Evolutionary conservation across 306 rosid species (phyloP).

Genomic region (Betula pendula): DNA sequence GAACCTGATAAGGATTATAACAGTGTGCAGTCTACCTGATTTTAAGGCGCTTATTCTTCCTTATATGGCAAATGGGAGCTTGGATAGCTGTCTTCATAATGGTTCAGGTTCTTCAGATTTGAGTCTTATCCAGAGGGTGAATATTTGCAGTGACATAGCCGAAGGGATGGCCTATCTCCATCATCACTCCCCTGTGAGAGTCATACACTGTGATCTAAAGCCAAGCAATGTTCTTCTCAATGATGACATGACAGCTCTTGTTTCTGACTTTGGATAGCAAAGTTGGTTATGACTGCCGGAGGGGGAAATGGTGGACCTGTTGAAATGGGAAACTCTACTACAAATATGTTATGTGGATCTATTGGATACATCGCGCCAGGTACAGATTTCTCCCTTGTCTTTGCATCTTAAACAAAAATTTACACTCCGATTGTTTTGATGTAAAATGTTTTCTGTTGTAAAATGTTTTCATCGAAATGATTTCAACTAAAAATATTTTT

Average conservation of each 20-base stretch:
- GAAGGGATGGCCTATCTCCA: slow-evolving; percentile 83
- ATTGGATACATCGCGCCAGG: slow-evolving; percentile 79
- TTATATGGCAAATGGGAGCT: slow-evolving; percentile 72
- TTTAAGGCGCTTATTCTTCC: slow-evolving; percentile 78
- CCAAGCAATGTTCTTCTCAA: slow-evolving; percentile 75
- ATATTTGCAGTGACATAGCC: slow-evolving; percentile 75
- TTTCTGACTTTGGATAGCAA: slow-evolving; percentile 69
- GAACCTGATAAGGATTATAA: slow-evolving; percentile 68
- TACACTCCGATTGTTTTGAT: no score
- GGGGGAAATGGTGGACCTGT: slow-evolving; percentile 45
- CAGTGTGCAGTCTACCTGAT: slow-evolving; percentile 73
- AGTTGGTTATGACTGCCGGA: slow-evolving; percentile 49
- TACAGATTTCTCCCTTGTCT: slow-evolving; percentile 11
- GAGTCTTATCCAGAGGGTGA: slow-evolving; percentile 60
- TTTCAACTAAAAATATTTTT: no score
- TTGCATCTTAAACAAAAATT: no score
- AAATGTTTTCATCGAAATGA: no score
- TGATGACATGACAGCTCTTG: slow-evolving; percentile 72
- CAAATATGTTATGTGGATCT: slow-evolving; percentile 58
- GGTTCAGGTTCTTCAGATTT: slow-evolving; percentile 49
- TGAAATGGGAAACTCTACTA: slow-evolving; percentile 62
- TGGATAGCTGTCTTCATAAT: slow-evolving; percentile 57
- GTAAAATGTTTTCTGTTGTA: no score
- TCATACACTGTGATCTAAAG: slow-evolving; percentile 72
- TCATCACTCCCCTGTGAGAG: slow-evolving; percentile 70